phyloP scores from a whole-genome alignment of 129 eudicot genomes.

The Dittrichia graveolens region DNA sequence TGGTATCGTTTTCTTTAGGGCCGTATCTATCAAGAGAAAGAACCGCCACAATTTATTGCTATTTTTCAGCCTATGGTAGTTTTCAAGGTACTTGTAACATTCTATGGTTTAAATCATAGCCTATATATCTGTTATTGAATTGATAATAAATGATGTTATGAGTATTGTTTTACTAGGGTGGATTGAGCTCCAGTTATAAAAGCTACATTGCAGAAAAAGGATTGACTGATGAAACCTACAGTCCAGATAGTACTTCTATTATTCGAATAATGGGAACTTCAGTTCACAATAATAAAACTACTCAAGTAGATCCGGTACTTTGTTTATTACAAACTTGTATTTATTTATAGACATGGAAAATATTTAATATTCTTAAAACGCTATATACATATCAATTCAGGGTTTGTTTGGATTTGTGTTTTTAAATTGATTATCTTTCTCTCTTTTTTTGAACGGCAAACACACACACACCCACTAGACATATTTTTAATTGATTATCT shows the following conservation, averaged over 20 bases:
- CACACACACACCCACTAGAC: no score
- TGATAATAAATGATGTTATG: not conserved
- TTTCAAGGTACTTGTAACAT: slow-evolving; percentile 66
- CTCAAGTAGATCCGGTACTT: slow-evolving; percentile 81
- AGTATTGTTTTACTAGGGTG: slow-evolving; percentile 57
- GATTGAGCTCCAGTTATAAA: slow-evolving; percentile 90
- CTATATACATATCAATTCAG: slow-evolving; percentile 4
- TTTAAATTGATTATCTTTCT: not conserved
- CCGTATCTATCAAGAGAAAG: slow-evolving; percentile 86
- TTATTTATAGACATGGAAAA: no score
- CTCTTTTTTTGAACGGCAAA: no score
- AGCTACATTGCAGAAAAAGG: slow-evolving; percentile 80
- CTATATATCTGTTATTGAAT: not conserved
- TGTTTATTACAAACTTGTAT: slow-evolving; percentile 2
- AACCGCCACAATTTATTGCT: slow-evolving; percentile 94
- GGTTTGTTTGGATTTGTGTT: not conserved
- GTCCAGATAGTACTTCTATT: slow-evolving; percentile 62
- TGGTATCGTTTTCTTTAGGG: slow-evolving; percentile 53
- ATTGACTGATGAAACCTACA: slow-evolving; percentile 83
- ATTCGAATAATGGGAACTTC: slow-evolving; percentile 85
- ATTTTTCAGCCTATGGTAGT: slow-evolving; percentile 93
- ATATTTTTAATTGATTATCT: no score
- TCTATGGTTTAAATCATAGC: not conserved
- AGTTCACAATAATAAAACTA: slow-evolving; percentile 79
- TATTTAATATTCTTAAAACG: not conserved